These are phyloP conservation scores for Hanseniaspora thailandica DNA, from an alignment of 805 yeast genomes.

Conservation along the genomic window DNA sequence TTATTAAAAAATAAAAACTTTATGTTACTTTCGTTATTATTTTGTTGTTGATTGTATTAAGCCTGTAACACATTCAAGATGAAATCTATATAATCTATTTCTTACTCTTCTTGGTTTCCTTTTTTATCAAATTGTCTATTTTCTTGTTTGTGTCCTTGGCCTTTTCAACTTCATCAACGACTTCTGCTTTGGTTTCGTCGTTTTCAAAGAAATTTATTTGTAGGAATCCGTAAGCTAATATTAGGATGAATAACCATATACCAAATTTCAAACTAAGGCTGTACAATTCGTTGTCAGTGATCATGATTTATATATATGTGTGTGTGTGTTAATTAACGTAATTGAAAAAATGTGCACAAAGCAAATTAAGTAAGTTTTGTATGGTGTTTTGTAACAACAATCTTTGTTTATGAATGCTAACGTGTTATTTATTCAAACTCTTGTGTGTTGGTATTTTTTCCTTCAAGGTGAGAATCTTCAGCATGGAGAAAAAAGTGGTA, in stretches of 20 bases:
- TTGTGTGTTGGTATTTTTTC: no score
- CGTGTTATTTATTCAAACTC: no score
- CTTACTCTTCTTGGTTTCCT: background rate
- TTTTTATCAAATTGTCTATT: background rate
- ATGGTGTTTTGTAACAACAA: no score
- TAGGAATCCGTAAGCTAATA: background rate
- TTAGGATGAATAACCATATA: background rate
- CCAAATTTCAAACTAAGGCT: constrained; percentile 9
- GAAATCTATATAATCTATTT: background rate
- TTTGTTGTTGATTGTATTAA: background rate
- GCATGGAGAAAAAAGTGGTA: no score
- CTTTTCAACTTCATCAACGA: background rate
- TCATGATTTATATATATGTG: background rate
- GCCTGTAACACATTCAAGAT: no score
- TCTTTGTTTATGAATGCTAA: no score
- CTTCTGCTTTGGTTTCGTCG: background rate
- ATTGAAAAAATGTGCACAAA: background rate
- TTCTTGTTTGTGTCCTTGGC: background rate
- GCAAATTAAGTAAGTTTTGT: no score
- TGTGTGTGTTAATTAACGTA: background rate
- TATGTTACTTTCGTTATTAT: background rate
- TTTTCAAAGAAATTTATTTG: background rate
- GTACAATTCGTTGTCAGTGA: constrained; percentile 5
- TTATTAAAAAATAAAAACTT: no score
- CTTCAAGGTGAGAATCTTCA: no score